Conservation (phyloP, 148 eudicot species). For the Amaranthus palmeri region DNA sequence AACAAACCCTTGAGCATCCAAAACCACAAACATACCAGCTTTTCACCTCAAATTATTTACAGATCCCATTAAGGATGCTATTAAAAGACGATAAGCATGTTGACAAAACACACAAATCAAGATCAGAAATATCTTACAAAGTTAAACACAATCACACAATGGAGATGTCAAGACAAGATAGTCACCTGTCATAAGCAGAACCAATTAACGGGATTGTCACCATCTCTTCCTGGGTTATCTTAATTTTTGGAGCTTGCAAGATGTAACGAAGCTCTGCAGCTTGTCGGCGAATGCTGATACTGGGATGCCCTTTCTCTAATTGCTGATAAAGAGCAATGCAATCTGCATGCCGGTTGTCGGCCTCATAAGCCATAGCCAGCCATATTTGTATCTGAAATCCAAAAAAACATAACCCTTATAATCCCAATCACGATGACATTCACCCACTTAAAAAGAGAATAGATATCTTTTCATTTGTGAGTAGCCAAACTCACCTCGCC, state of each 20-base stretch:
- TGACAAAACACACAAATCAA: neutral
- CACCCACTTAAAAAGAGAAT: neutral
- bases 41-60: neutral
- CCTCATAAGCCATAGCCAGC: constrained; percentile 99
- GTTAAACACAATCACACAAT: neutral
- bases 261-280: constrained; percentile 92
- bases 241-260: constrained; percentile 94
- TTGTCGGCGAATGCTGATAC: constrained; percentile 75
- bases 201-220: constrained; percentile 94
- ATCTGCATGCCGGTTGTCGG: constrained; percentile 80
- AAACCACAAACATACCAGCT: neutral
- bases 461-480: constrained; percentile 8
- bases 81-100: too few species aligned
- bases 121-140: neutral
- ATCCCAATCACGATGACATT: neutral
- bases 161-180: constrained; percentile 16
- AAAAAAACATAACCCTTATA: constrained; percentile 12
- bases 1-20: neutral
- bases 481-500: constrained; percentile 83
- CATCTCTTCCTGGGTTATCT: constrained; percentile 98
- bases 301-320: constrained; percentile 75
- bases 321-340: constrained; percentile 77
- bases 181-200: constrained; percentile 85
- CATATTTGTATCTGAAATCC: constrained; percentile 87
- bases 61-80: too few species aligned